A percentile compares a stretch with the other conserved stretches of the same genome.
phyloP scores from a whole-genome alignment of 805 yeast genomes.

The Lachancea thermotolerans region DNA sequence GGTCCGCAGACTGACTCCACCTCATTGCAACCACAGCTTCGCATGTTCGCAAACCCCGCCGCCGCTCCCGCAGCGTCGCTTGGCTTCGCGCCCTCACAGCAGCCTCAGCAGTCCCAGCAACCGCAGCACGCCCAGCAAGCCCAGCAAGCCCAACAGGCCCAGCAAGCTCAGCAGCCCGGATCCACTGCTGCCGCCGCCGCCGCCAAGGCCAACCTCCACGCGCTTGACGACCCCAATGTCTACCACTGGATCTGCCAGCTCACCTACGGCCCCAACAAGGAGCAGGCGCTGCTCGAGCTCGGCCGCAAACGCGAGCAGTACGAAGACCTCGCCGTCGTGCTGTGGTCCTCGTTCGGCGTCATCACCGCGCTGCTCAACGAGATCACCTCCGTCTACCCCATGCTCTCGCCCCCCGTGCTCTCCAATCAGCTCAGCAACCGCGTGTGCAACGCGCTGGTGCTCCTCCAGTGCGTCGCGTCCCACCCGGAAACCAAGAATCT shows the following conservation, averaged over 20 bases:
- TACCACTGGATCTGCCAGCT: slow-evolving; percentile 86
- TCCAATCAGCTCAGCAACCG: slow-evolving; percentile 84
- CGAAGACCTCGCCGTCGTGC: slow-evolving; percentile 84
- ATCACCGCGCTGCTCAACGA: slow-evolving; percentile 89
- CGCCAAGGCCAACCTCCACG: slow-evolving; percentile 29
- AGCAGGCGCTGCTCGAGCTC: slow-evolving; percentile 83
- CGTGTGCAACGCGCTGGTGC: slow-evolving; percentile 91
- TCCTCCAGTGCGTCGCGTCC: slow-evolving; percentile 94
- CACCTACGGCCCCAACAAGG: slow-evolving; percentile 85
- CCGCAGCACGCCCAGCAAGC: slow-evolving; percentile 9
- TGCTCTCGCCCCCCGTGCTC: slow-evolving; percentile 77
- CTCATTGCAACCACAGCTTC: not conserved
- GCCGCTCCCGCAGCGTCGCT: not conserved
- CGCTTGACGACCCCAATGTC: slow-evolving; percentile 71
- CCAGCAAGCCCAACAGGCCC: slow-evolving; percentile 7
- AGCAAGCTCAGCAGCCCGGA: slow-evolving; percentile 12
- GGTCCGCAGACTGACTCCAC: no score
- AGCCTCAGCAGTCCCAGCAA: not conserved
- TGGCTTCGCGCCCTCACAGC: not conserved
- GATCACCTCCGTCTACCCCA: slow-evolving; percentile 83
- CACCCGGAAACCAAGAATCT: slow-evolving; percentile 83
- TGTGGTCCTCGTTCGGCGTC: slow-evolving; percentile 96
- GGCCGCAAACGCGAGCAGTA: slow-evolving; percentile 93
- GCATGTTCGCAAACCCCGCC: not conserved
- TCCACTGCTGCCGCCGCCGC: slow-evolving; percentile 10